Percentiles rank a stretch among this genome's conserved stretches.
Conservation (phyloP, 768 basidiomycete genomes). For the Lentinula sp. region DNA sequence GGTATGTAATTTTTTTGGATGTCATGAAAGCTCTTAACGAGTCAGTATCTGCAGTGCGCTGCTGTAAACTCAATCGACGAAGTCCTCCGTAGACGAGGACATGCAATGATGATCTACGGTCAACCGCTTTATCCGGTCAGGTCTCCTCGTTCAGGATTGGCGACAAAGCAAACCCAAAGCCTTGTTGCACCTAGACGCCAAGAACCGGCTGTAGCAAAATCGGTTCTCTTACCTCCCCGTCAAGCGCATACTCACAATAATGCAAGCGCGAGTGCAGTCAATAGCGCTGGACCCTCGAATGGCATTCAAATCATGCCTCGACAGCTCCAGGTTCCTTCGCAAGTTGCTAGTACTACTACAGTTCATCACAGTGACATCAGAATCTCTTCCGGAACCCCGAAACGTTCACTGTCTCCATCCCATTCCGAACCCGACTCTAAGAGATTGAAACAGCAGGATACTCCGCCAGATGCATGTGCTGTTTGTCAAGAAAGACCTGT, state of each 20-base stretch:
- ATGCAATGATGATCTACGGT: conserved; percentile 48
- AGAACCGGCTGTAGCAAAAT: neutral
- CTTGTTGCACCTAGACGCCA: neutral
- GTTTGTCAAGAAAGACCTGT: conserved; percentile 39
- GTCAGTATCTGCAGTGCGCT: conserved; percentile 34
- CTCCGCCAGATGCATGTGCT: conserved; percentile 26
- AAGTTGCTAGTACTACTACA: neutral
- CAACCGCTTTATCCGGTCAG: conserved; percentile 59
- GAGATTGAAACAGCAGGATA: conserved; percentile 25
- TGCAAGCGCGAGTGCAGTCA: neutral
- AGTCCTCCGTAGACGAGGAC: conserved; percentile 49
- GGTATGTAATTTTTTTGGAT: conserved; percentile 29
- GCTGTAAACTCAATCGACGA: conserved; percentile 71
- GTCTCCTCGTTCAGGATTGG: conserved; percentile 15
- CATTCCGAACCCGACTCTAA: conserved; percentile 27
- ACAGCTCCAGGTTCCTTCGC: neutral
- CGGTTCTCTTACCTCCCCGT: neutral
- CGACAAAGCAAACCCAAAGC: conserved; percentile 15
- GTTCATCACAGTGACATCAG: neutral
- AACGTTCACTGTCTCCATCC: conserved; percentile 16
- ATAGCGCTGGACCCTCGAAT: neutral
- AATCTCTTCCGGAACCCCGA: neutral
- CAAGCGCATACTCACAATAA: neutral
- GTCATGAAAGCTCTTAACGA: conserved; percentile 7
- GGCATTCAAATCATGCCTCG: neutral